Evolutionary conservation across 768 basidiomycete species (phyloP).

Genomic region (Phanerochaete carnosa): DNA sequence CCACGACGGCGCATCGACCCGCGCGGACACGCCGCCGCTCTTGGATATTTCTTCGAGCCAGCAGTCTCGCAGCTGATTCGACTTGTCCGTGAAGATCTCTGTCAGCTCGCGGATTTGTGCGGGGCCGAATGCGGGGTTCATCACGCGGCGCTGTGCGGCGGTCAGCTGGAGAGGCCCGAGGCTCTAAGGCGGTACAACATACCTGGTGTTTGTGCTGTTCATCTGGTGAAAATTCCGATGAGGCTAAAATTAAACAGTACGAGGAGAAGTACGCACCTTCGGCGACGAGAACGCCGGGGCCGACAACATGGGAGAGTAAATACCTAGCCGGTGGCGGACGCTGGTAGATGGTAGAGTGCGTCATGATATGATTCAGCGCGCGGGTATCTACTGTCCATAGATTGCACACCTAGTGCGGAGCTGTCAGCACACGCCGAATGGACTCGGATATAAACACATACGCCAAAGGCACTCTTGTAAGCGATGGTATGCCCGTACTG

Average conservation of each 20-base stretch:
- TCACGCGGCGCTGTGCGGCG: slow-evolving; percentile 19
- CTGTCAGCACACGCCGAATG: neutral
- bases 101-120: slow-evolving; percentile 57
- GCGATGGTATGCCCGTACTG: slow-evolving; percentile 45
- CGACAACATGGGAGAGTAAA: slow-evolving; percentile 39
- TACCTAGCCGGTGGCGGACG: slow-evolving; percentile 45
- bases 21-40: slow-evolving; percentile 16
- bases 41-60: slow-evolving; percentile 27
- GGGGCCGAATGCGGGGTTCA: slow-evolving; percentile 68
- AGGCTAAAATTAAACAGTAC: neutral
- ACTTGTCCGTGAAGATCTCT: slow-evolving; percentile 53
- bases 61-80: slow-evolving; percentile 30
- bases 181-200: neutral
- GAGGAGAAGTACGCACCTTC: slow-evolving; percentile 24
- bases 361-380: slow-evolving; percentile 62
- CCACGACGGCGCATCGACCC: slow-evolving; percentile 32
- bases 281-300: slow-evolving; percentile 43
- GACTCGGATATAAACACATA: slow-evolving; percentile 21
- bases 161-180: too few relatives aligned
- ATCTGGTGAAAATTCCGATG: slow-evolving; percentile 5
- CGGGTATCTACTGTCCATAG: slow-evolving; percentile 59
- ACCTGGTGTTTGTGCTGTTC: slow-evolving; percentile 39
- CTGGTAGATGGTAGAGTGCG: slow-evolving; percentile 51
- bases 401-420: slow-evolving; percentile 27
- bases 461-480: slow-evolving; percentile 44